These are phyloP conservation scores for Hypholoma sublateritium DNA, from an alignment of 768 basidiomycete species.

Conservation along the genomic window DNA sequence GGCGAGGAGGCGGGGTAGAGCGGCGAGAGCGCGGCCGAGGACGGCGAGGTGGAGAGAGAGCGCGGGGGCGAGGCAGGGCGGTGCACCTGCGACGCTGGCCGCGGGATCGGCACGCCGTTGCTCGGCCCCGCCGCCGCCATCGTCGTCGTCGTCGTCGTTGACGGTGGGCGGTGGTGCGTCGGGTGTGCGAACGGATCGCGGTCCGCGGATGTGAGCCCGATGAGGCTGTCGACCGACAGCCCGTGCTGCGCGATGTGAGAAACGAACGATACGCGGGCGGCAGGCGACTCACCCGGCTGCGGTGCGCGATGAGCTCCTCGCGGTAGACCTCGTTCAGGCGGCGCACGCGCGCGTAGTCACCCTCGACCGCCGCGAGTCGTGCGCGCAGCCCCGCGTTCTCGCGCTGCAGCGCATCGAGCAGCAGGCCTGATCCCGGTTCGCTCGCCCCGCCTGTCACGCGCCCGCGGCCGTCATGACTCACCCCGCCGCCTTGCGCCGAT, in stretches of 20 bases:
- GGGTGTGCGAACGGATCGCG: constrained; percentile 67
- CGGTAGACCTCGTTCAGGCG: constrained; percentile 82
- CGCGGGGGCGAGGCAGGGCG: constrained; percentile 61
- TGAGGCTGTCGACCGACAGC: constrained; percentile 75
- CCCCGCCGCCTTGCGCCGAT: not conserved
- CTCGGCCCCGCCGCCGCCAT: constrained; percentile 15
- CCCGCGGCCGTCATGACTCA: not conserved
- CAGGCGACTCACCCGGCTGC: constrained; percentile 60
- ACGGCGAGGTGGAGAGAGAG: constrained; percentile 53
- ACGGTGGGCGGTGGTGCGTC: constrained; percentile 53
- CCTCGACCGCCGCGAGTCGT: constrained; percentile 70
- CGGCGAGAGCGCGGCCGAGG: constrained; percentile 67
- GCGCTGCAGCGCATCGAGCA: constrained; percentile 73
- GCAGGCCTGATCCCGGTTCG: constrained; percentile 50
- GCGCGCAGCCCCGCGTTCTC: constrained; percentile 78
- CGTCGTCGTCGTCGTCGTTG: constrained; percentile 30
- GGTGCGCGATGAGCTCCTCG: constrained; percentile 79
- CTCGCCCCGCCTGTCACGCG: constrained; percentile 17
- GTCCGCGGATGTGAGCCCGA: constrained; percentile 61
- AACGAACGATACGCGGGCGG: not conserved
- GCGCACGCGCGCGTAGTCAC: constrained; percentile 72
- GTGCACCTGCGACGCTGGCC: constrained; percentile 63
- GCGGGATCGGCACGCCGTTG: constrained; percentile 74
- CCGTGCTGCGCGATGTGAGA: constrained; percentile 50
- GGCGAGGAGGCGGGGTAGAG: constrained; percentile 43